Evolutionary conservation across 2,329 filamentous ascomycete genomes (phyloP), one percentile per base, ranked within the genome.

Genomic region (Elsinoe necatrix): DNA sequence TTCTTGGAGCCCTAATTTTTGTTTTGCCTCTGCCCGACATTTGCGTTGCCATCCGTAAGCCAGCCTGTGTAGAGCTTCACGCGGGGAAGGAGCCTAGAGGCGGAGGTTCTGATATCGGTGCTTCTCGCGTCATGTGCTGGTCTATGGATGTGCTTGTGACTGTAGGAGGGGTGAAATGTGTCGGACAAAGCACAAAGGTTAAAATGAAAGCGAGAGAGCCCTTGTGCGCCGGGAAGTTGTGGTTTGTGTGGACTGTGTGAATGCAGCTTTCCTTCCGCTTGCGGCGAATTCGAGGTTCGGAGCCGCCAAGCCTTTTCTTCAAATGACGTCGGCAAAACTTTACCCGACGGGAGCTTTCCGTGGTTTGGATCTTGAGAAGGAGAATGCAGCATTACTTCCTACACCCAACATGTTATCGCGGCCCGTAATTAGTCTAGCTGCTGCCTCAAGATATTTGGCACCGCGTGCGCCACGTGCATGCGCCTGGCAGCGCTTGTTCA

Each of bases 1-100:
- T 77, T 67, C 83, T 75, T 34, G 85, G 85, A 57, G 84, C 80
- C 55, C 84, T 75, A 59, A 89, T 87, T 67, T 84, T 86, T 43
- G 78, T 75, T 60, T 78, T 75, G 50, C 79, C 78, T 67, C 79
- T 75, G 59, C 73, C 73, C 67, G 80, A 75, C 61, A 77, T 45
- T 25, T 45, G 71, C 76, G 80, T 56, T 6, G 27, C 42, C 78
- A 7, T 66, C 72, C 39, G 45, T 41, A n/a, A 37, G 20, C 20
- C 18, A 14, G n/a, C n/a, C 21, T 56, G 50, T 18, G 27, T 23
- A 31, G 21, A 31, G 16, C 39, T 43, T 50, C 43, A 59, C 51
- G 47, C 21, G 42, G 31, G 52, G 41, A 47, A 41, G 54, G 7
- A 43, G 18, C 18, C 14, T 48, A 27, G 47, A 45, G 54, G 34